phyloP scores from a whole-genome alignment of 1,284 basidiomycete genomes.

The Psilocybe mexicana region DNA sequence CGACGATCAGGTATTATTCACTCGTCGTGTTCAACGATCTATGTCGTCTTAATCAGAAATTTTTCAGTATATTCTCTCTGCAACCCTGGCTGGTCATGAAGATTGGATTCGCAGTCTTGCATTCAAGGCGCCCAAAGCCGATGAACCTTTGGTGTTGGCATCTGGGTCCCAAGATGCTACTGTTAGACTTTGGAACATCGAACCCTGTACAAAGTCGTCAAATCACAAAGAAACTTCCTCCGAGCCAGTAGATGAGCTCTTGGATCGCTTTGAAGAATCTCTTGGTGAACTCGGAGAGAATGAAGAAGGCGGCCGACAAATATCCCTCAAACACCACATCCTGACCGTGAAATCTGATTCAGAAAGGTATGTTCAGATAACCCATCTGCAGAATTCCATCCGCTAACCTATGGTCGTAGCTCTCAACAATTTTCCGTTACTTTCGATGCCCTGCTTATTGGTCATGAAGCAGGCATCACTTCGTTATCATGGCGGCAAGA shows the following conservation, averaged over 20 bases:
- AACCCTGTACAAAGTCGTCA: slow-evolving; percentile 36
- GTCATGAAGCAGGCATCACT: slow-evolving; percentile 92
- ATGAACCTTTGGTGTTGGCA: slow-evolving; percentile 60
- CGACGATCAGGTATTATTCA: slow-evolving; percentile 46
- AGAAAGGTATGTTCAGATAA: slow-evolving; percentile 31
- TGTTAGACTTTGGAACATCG: slow-evolving; percentile 86
- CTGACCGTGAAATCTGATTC: slow-evolving; percentile 59
- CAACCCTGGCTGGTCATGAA: slow-evolving; percentile 83
- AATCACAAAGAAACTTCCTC: slow-evolving; percentile 23
- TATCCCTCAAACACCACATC: slow-evolving; percentile 83
- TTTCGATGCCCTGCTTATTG: slow-evolving; percentile 89
- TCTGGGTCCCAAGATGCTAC: slow-evolving; percentile 93
- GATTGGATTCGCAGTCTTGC: slow-evolving; percentile 88
- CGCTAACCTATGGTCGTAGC: slow-evolving; percentile 34
- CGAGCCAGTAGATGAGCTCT: slow-evolving; percentile 62
- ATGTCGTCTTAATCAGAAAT: neutral
- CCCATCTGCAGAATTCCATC: slow-evolving; percentile 5
- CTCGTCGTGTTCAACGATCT: neutral
- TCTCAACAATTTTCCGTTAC: slow-evolving; percentile 71
- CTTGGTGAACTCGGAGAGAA: slow-evolving; percentile 66
- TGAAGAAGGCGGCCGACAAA: slow-evolving; percentile 75
- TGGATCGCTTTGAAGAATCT: slow-evolving; percentile 87
- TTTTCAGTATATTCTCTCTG: slow-evolving; percentile 57
- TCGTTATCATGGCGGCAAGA: slow-evolving; percentile 77
- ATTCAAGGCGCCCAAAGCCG: slow-evolving; percentile 47